Conservation (phyloP, 2,329 filamentous ascomycete genomes). For the Scorias spongiosa region DNA sequence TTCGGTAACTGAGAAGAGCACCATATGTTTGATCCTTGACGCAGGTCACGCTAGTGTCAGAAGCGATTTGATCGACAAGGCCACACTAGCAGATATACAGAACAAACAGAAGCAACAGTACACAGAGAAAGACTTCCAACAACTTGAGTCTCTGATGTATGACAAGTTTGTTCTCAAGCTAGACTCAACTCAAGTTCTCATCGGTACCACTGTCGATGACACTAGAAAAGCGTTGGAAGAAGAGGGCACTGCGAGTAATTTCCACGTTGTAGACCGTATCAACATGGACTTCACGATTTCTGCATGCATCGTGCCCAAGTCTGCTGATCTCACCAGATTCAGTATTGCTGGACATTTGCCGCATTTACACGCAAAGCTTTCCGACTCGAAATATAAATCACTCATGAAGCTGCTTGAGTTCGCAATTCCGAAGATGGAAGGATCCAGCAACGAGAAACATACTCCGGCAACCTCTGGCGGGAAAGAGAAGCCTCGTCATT, state of each 20-base stretch:
- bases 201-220: slow-evolving; percentile 81
- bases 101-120: slow-evolving; percentile 78
- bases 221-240: slow-evolving; percentile 68
- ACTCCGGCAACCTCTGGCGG: slow-evolving; percentile 19
- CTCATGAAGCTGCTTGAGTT: slow-evolving; percentile 94
- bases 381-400: slow-evolving; percentile 92
- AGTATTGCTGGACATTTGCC: slow-evolving; percentile 84
- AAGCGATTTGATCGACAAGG: slow-evolving; percentile 83
- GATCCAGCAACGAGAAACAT: slow-evolving; percentile 20
- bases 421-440: slow-evolving; percentile 69
- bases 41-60: slow-evolving; percentile 90
- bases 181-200: slow-evolving; percentile 86
- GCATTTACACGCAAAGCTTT: slow-evolving; percentile 78
- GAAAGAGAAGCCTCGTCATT: slow-evolving; percentile 16
- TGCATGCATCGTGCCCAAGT: slow-evolving; percentile 90
- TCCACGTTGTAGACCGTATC: slow-evolving; percentile 91
- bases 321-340: slow-evolving; percentile 80
- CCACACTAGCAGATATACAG: slow-evolving; percentile 79
- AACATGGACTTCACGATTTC: slow-evolving; percentile 97
- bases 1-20: slow-evolving; percentile 66
- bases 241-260: slow-evolving; percentile 47
- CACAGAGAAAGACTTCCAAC: slow-evolving; percentile 74
- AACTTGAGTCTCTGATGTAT: slow-evolving; percentile 87
- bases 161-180: slow-evolving; percentile 91
- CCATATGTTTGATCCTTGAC: slow-evolving; percentile 84